A percentile compares a stretch with the other conserved stretches of the same genome.
Evolutionary conservation across 257 asterid genomes (phyloP).

Genomic region (Anisodus acutangulus): DNA sequence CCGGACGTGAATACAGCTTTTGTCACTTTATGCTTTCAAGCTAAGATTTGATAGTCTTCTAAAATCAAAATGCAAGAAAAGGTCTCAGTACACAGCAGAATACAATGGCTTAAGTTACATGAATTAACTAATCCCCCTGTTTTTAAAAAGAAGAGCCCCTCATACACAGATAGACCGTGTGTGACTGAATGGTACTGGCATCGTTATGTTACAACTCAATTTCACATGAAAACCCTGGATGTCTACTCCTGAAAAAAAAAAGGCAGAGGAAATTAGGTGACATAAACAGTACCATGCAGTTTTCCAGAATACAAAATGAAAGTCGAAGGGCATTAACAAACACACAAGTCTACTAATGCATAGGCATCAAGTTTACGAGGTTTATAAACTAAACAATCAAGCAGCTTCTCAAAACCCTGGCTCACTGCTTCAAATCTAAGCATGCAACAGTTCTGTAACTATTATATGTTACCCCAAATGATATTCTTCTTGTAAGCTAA

Average conservation of each 20-base stretch:
- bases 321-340: background rate
- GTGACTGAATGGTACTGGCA: background rate
- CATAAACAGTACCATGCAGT: background rate
- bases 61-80: constrained; percentile 9
- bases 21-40: constrained; percentile 21
- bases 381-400: constrained; percentile 14
- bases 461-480: background rate
- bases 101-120: constrained; percentile 19
- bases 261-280: background rate
- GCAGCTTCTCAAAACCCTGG: background rate
- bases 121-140: background rate
- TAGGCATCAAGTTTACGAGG: background rate
- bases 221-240: background rate
- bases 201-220: background rate
- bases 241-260: constrained; percentile 29
- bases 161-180: background rate
- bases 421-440: background rate
- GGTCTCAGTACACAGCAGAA: constrained; percentile 24
- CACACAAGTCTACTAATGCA: background rate
- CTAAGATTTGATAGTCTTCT: constrained; percentile 18
- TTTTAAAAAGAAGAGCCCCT: background rate
- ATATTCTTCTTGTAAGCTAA: background rate
- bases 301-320: background rate
- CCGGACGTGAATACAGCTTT: background rate
- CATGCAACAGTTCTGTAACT: background rate